These are phyloP conservation scores for Zygosaccharomyces bailii DNA, from an alignment of 805 yeast genomes.

Conservation along the genomic window DNA sequence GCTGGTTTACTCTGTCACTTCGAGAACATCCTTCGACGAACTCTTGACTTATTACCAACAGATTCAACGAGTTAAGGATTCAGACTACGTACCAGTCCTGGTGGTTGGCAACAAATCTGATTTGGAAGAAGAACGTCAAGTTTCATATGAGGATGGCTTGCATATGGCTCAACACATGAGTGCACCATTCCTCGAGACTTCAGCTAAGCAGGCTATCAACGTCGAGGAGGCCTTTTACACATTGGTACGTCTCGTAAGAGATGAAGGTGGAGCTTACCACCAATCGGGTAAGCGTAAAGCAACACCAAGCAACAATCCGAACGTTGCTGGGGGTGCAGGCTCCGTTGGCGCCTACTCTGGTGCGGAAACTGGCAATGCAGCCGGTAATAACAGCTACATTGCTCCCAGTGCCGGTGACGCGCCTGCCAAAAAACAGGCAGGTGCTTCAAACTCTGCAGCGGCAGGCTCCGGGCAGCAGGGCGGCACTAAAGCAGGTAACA, in stretches of 20 bases:
- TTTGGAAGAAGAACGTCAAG: constrained; percentile 71
- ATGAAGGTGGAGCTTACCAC: constrained; percentile 35
- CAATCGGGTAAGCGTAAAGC: constrained; percentile 15
- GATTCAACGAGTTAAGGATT: constrained; percentile 71
- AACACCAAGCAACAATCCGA: constrained; percentile 8
- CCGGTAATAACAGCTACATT: constrained; percentile 5
- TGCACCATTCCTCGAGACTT: constrained; percentile 82
- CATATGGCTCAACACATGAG: constrained; percentile 60
- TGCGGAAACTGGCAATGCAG: constrained; percentile 4
- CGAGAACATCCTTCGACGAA: constrained; percentile 81
- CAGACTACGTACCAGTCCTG: constrained; percentile 70
- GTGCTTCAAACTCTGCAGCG: constrained; percentile 6
- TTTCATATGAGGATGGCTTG: constrained; percentile 60
- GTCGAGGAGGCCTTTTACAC: constrained; percentile 82
- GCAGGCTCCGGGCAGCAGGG: constrained; percentile 10
- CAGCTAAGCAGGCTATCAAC: constrained; percentile 86
- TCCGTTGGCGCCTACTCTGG: background rate
- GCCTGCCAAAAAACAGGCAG: constrained; percentile 1
- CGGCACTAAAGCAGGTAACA: constrained; percentile 6
- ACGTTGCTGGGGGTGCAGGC: constrained; percentile 5
- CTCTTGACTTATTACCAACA: constrained; percentile 76
- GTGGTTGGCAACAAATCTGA: constrained; percentile 82
- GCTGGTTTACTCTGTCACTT: constrained; percentile 83
- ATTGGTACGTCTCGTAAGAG: constrained; percentile 56
- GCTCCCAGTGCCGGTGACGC: constrained; percentile 4